Evolutionary conservation across 1,284 basidiomycete genomes (phyloP).

Genomic region (Fomitopsis betulina): DNA sequence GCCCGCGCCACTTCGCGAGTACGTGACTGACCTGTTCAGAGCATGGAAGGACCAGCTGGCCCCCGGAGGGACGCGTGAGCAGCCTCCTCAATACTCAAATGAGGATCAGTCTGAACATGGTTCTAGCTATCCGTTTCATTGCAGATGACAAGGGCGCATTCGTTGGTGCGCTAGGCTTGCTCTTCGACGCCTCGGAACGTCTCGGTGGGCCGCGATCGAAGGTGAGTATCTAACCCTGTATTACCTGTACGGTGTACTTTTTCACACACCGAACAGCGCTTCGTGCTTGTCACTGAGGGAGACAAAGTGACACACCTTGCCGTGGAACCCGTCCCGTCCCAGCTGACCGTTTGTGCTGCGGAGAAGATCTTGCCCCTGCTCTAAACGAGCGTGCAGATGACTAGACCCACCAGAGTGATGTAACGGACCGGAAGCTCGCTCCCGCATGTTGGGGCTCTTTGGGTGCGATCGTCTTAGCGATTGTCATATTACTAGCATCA

Average conservation of each 20-base stretch:
- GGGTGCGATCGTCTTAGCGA: too few species aligned
- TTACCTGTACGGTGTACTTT: not conserved
- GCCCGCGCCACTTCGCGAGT: not conserved
- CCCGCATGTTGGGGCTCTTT: too few species aligned
- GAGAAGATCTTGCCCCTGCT: slow-evolving; percentile 53
- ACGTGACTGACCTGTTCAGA: slow-evolving; percentile 24
- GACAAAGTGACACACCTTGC: slow-evolving; percentile 49
- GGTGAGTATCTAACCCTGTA: slow-evolving; percentile 33
- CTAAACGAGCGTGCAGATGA: slow-evolving; percentile 10
- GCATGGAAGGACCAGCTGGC: slow-evolving; percentile 72
- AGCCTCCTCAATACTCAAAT: not conserved
- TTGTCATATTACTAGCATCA: too few species aligned
- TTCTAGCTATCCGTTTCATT: slow-evolving; percentile 53
- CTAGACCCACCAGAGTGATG: not conserved
- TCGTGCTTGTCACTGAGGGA: slow-evolving; percentile 52
- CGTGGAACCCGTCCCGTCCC: slow-evolving; percentile 54
- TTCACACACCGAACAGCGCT: slow-evolving; percentile 40
- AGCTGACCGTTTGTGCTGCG: slow-evolving; percentile 56
- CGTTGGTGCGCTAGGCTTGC: slow-evolving; percentile 51
- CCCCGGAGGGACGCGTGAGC: slow-evolving; percentile 47
- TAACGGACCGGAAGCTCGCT: too few species aligned
- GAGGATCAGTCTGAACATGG: not conserved
- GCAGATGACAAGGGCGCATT: slow-evolving; percentile 66
- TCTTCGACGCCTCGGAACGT: slow-evolving; percentile 57
- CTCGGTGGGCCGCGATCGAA: slow-evolving; percentile 66